Percentiles rank a stretch among this genome's conserved stretches.
phyloP scores from a whole-genome alignment of 1,284 basidiomycete species.

The Neonothopanus nambi region DNA sequence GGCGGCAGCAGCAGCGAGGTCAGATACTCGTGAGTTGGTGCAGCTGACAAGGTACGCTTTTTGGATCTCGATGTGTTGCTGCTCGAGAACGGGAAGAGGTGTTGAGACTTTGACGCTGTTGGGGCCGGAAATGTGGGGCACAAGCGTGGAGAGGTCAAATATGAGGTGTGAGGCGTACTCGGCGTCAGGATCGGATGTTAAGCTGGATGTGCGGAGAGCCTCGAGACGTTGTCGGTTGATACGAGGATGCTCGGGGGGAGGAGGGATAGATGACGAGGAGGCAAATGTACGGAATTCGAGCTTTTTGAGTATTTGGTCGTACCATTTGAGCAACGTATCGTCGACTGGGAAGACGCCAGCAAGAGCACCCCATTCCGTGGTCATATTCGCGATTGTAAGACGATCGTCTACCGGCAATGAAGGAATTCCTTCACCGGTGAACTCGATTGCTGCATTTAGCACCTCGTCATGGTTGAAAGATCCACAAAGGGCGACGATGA shows the following conservation, averaged over 20 bases:
- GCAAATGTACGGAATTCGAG: constrained; percentile 82
- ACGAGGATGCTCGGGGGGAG: constrained; percentile 83
- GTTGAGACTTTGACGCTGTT: constrained; percentile 98
- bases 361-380: constrained; percentile 98
- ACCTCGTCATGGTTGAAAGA: constrained; percentile 98
- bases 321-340: constrained; percentile 83
- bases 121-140: constrained; percentile 95
- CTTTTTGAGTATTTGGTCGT: constrained; percentile 76
- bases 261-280: constrained; percentile 54
- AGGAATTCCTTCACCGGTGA: constrained; percentile 89
- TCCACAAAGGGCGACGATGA: constrained; percentile 96
- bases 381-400: constrained; percentile 97
- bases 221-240: constrained; percentile 80
- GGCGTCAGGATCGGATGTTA: constrained; percentile 79
- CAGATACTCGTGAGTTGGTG: constrained; percentile 96
- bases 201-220: constrained; percentile 53
- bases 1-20: constrained; percentile 89
- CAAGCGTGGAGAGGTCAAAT: constrained; percentile 91
- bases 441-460: constrained; percentile 97
- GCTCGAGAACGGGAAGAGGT: constrained; percentile 81
- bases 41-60: constrained; percentile 99
- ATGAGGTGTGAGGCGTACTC: constrained; percentile 88
- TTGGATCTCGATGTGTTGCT: constrained; percentile 80
- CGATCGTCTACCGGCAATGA: constrained; percentile 88
- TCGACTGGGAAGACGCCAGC: constrained; percentile 96